Percentiles rank a stretch among this genome's conserved stretches.
These are phyloP conservation scores for Rasamsonia emersonii DNA, from an alignment of 2,329 filamentous ascomycete genomes.

Conservation along the genomic window DNA sequence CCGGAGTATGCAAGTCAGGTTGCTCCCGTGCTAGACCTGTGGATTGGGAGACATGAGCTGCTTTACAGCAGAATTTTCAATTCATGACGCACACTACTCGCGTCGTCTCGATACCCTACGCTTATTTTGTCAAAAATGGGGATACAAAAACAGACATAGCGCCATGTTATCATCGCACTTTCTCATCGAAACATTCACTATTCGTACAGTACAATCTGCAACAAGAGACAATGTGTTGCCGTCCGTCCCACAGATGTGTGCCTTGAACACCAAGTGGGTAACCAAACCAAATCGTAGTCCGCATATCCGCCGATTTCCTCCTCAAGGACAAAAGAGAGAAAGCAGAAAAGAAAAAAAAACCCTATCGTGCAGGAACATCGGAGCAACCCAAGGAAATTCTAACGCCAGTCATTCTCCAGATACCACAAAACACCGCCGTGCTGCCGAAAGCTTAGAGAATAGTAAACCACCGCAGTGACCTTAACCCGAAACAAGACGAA, in stretches of 20 bases:
- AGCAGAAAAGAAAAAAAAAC: conserved; percentile 10
- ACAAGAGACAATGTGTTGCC: conserved; percentile 10
- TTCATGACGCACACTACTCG: conserved; percentile 45
- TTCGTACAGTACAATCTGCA: no score
- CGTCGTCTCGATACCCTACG: no score
- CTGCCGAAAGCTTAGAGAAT: no score
- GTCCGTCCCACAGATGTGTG: conserved; percentile 15
- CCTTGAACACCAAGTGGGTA: conserved; percentile 20
- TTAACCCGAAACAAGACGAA: conserved; percentile 16
- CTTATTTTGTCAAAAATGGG: no score
- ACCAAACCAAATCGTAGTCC: conserved; percentile 15
- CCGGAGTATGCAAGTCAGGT: conserved; percentile 52
- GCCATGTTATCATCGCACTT: conserved; percentile 6
- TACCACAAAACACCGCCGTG: conserved; percentile 10
- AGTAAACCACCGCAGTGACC: conserved; percentile 26
- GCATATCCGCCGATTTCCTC: conserved; percentile 10
- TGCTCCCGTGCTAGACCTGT: conserved; percentile 55
- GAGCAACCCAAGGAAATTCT: conserved; percentile 4
- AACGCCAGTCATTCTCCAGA: conserved; percentile 23
- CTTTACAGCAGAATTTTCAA: conserved; percentile 61
- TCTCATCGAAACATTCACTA: no score
- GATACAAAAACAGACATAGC: conserved; percentile 8
- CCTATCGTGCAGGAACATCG: no score
- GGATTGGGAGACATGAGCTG: conserved; percentile 57
- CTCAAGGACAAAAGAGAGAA: conserved; percentile 13